Evolutionary conservation across 2,329 filamentous ascomycete genomes (phyloP), one percentile per base, ranked within the genome.

Genomic region (Diaporthe citrichinensis): DNA sequence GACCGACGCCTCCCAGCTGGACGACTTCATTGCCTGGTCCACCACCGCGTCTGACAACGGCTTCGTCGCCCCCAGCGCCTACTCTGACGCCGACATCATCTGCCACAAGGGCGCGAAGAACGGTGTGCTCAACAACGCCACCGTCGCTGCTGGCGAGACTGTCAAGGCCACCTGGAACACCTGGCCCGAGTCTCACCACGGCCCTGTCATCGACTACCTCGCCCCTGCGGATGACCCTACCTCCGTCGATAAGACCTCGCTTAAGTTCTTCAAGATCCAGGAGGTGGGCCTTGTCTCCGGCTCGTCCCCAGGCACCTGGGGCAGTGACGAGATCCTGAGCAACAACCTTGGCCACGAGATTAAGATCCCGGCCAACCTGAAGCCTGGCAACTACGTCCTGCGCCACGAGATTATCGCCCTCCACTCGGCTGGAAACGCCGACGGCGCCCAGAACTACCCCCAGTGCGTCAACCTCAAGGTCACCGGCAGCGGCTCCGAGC

Each of bases 181-280:
- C 9, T 86, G 84, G 84, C 83, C 84, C 3, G 80, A 82, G 49
- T 8, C 73, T 57, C 87, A 89, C 80, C 78, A 85, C 44, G 86
- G 89, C 0, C 91, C 92, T 9, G 88, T 93, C 79, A 87, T 93
- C 77, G 89, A 89, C 81, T 93, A 93, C 85, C 84, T 93, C 23
- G 92, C 92, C 72, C 87, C 87, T 79, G 92, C 90, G 83, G 84
- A 86, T 36, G 90, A 88, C 31, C 87, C 91, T 81, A 84, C 88
- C 46, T 81, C 82, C 0, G 89, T 88, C 73, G 87, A 90, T 82
- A 89, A 90, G 82, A 83, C 82, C 3, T 80, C 84, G 5, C 86
- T 93, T 36, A 82, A 89, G 78, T 93, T 89, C 83, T 90, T 92
- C 87, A 94, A 94, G 87, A 92, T 93, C 75, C 87, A 88, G 51